Base-by-base conservation (phyloP, 495 filamentous ascomycete genomes). In the Annulohypoxylon nitens region DNA sequence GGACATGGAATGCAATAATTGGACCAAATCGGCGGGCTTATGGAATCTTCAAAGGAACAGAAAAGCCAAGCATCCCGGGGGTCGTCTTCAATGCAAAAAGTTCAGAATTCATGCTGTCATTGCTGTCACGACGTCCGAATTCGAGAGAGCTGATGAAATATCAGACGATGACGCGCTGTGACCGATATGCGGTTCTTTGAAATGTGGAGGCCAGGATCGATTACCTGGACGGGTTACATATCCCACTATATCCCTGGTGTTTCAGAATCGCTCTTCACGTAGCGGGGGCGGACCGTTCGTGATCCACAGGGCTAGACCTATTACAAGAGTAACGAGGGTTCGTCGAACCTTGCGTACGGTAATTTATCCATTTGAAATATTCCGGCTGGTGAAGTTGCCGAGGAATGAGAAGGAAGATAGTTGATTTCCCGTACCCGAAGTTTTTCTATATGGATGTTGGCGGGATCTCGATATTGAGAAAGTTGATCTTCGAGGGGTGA, bases 251-350 rank as follows among this genome's bases (percentile, higher is more conserved):
- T 66, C 65, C 71, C 30, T 65, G 70, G 1, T 66, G 71, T 74
- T 74, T 74, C 71, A 74, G 65, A 67, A 64, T 3, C 39, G 53
- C 18, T 57, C 41, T 63, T 61, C 50, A 45, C 37, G 58, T 41
- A n/a, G 57, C 58, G 61, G 65, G 71, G 63, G 66, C 66, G 71
- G 66, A 62, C 71, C 71, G 71, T 69, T 74, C 61, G 43, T 66
- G 54, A 43, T 62, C 66, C 71, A 66, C 66, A 69, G 55, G 55
- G 66, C 66, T 69, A 66, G 61, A 55, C 71, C 50, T 34, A 54
- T 66, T 58, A 55, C 41, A 37, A 61, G 30, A 55, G 30, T 30
- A 30, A 30, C 30, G 30, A 30, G 30, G 30, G 30, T 30, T 11
- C 8, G 36, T 36, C 45, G 33, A 53, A 45, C 10, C 60, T 41